phyloP scores from a whole-genome alignment of 257 asterid species.

The Leonotis leonurus region DNA sequence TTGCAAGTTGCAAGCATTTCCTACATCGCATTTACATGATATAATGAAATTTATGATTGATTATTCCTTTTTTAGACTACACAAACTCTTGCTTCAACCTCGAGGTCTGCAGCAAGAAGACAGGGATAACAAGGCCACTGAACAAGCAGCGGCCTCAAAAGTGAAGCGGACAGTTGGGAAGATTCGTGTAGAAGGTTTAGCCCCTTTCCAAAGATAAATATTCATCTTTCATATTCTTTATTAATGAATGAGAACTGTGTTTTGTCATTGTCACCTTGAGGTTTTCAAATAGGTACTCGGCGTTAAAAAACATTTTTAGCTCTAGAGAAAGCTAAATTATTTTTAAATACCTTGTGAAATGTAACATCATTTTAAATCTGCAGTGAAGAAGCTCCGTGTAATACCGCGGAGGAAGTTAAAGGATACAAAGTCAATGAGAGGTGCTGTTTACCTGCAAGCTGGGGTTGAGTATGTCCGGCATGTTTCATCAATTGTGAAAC shows the following conservation, averaged over 20 bases:
- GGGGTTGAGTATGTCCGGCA: constrained; percentile 91
- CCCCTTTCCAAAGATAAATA: neutral
- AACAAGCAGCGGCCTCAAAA: constrained; percentile 49
- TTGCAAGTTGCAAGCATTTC: constrained; percentile 5
- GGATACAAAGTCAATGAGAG: constrained; percentile 63
- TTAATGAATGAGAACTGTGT: too few species aligned
- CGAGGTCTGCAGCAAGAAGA: constrained; percentile 49
- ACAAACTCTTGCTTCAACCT: constrained; percentile 83
- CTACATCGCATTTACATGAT: neutral
- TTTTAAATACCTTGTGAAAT: neutral
- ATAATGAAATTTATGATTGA: neutral
- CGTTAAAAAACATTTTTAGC: too few species aligned
- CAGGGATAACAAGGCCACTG: constrained; percentile 36
- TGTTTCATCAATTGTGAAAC: constrained; percentile 70
- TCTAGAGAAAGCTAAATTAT: too few species aligned
- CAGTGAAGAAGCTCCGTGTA: constrained; percentile 84
- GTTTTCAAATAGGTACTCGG: too few species aligned
- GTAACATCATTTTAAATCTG: constrained; percentile 6
- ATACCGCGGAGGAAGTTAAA: constrained; percentile 72
- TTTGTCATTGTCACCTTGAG: too few species aligned
- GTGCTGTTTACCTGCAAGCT: constrained; percentile 62
- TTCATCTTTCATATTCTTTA: too few species aligned
- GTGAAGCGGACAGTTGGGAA: constrained; percentile 65
- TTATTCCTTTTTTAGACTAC: constrained; percentile 47
- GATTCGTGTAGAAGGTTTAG: constrained; percentile 84